Conservation (phyloP, 139 green algal species). For the Picochlorum sp. region DNA sequence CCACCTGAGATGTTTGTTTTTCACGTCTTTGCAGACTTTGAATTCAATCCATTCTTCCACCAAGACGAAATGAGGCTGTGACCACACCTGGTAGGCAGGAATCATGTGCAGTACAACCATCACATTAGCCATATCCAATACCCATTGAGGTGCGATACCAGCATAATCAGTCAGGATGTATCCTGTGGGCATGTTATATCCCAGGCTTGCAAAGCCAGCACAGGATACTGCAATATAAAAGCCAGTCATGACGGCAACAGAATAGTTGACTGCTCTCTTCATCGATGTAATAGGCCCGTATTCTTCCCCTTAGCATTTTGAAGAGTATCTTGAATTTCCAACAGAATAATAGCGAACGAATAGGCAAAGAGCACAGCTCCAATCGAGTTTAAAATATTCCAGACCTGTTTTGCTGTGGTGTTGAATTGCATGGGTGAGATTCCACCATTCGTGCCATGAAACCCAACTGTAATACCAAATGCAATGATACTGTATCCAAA, state of each 20-base stretch:
- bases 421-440: slow-evolving; percentile 2
- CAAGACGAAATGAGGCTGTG: slow-evolving; percentile 19
- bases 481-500: slow-evolving; percentile 39
- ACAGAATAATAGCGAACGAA: slow-evolving; percentile 21
- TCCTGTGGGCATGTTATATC: slow-evolving; percentile 15
- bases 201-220: slow-evolving; percentile 21
- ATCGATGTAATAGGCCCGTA: slow-evolving; percentile 14
- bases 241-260: slow-evolving; percentile 13
- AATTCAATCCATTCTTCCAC: too few relatives aligned
- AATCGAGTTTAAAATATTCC: slow-evolving; percentile 17
- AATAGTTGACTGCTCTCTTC: slow-evolving; percentile 11
- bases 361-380: slow-evolving; percentile 24
- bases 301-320: background rate
- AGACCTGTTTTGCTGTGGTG: slow-evolving; percentile 10
- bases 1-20: background rate
- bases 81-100: slow-evolving; percentile 26
- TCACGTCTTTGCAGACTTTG: slow-evolving; percentile 5
- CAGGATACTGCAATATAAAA: slow-evolving; percentile 28
- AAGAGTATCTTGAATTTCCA: slow-evolving; percentile 31
- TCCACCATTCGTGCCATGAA: slow-evolving; percentile 7
- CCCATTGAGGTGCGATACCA: slow-evolving; percentile 21
- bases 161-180: slow-evolving; percentile 22
- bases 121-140: slow-evolving; percentile 35
- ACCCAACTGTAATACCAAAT: slow-evolving; percentile 18
- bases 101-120: slow-evolving; percentile 28